These are phyloP conservation scores for Evernia prunastri DNA, from an alignment of 495 filamentous ascomycete genomes.

Conservation along the genomic window DNA sequence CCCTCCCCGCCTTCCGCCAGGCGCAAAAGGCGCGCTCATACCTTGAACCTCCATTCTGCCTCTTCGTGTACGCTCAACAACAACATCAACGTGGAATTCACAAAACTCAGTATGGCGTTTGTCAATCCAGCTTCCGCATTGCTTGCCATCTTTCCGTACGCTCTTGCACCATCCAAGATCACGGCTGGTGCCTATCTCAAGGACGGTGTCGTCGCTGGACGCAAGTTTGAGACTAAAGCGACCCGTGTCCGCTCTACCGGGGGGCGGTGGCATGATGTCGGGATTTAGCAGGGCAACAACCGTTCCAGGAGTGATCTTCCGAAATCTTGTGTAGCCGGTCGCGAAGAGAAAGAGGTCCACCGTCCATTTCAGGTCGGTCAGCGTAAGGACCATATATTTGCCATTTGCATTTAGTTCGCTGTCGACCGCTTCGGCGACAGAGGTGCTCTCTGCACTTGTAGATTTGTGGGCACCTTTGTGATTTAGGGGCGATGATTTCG, in stretches of 20 bases:
- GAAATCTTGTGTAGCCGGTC: conserved; percentile 81
- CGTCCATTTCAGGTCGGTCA: conserved; percentile 87
- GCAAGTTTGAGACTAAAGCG: conserved; percentile 77
- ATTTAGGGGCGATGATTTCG: conserved; percentile 71
- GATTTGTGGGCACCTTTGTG: conserved; percentile 51
- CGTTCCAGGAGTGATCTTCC: conserved; percentile 79
- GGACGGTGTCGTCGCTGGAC: conserved; percentile 75
- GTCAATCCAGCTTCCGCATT: conserved; percentile 82
- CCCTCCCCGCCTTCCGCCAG: conserved; percentile 39
- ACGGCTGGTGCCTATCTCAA: conserved; percentile 78
- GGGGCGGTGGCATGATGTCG: conserved; percentile 76
- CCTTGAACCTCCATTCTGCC: conserved; percentile 75
- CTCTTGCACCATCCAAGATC: conserved; percentile 88
- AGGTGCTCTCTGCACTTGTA: conserved; percentile 34
- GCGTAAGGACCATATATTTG: conserved; percentile 85
- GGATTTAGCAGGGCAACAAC: conserved; percentile 93
- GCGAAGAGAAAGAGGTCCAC: conserved; percentile 90
- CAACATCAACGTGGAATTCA: conserved; percentile 81
- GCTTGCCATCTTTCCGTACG: conserved; percentile 73
- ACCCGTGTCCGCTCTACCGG: conserved; percentile 63
- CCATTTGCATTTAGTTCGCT: conserved; percentile 51
- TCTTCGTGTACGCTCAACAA: conserved; percentile 62
- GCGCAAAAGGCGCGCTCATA: conserved; percentile 38
- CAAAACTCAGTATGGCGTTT: conserved; percentile 81
- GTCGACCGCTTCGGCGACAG: conserved; percentile 41